phyloP scores from a whole-genome alignment of 495 filamentous ascomycete species.

The Penicillium ucsense region DNA sequence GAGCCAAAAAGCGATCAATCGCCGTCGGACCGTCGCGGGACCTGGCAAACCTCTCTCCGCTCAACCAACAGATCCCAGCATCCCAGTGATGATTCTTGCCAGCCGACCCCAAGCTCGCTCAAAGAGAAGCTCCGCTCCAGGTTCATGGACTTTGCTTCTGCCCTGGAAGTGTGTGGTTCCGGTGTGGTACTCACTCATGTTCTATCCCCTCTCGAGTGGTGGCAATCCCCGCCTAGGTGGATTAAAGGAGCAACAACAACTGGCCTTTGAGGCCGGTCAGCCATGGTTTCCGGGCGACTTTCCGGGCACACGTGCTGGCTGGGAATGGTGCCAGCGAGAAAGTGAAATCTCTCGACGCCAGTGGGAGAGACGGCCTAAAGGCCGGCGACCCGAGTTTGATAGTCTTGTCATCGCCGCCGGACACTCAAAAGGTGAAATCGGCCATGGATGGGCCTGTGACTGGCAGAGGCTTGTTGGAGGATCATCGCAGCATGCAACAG shows the following conservation, averaged over 20 bases:
- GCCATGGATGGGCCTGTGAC: conserved; percentile 78
- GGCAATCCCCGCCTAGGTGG: conserved; percentile 77
- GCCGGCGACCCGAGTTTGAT: conserved; percentile 67
- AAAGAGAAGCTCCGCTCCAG: conserved; percentile 41
- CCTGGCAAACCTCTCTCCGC: conserved; percentile 57
- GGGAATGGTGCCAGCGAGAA: conserved; percentile 63
- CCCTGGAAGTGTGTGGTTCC: conserved; percentile 87
- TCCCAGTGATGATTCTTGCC: conserved; percentile 68
- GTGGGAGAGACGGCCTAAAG: conserved; percentile 76
- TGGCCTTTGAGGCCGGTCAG: conserved; percentile 67
- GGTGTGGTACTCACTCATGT: conserved; percentile 81
- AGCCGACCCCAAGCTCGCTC: conserved; percentile 35
- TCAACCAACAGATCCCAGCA: conserved; percentile 60
- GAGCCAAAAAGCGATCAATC: conserved; percentile 77
- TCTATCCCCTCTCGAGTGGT: conserved; percentile 72
- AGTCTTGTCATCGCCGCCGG: conserved; percentile 65
- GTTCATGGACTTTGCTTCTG: conserved; percentile 74
- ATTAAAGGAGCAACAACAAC: conserved; percentile 66
- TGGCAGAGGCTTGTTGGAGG: conserved; percentile 57
- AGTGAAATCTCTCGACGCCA: conserved; percentile 47
- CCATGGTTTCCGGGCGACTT: conserved; percentile 88
- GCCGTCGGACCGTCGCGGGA: conserved; percentile 58
- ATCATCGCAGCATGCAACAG: not conserved
- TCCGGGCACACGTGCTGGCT: conserved; percentile 72
- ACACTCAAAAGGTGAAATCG: conserved; percentile 68